Conservation (phyloP, 2,329 filamentous ascomycete species). For the Sclerotinia sclerotiorum region DNA sequence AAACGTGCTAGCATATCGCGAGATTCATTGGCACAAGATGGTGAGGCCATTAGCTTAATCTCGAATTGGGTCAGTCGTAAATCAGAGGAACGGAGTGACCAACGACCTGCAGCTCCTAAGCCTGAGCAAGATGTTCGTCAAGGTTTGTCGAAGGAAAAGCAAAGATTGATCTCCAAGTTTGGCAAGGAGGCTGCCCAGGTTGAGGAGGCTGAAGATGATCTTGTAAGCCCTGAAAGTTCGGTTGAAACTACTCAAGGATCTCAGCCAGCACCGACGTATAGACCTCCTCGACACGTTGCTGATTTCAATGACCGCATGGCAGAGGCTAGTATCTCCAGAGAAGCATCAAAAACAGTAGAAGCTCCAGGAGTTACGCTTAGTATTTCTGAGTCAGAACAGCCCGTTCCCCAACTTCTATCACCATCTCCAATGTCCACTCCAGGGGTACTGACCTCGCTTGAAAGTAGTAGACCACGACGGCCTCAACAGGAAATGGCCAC, state of each 20-base stretch:
- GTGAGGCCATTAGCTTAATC: conserved; percentile 44
- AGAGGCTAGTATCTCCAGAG: conserved; percentile 28
- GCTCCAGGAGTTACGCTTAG: neutral
- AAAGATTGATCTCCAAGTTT: conserved; percentile 33
- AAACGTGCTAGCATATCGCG: conserved; percentile 27
- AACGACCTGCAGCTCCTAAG: conserved; percentile 13
- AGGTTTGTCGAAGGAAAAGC: conserved; percentile 36
- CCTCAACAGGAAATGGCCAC: conserved; percentile 37
- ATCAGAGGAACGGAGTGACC: conserved; percentile 36
- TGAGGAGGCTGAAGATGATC: conserved; percentile 23
- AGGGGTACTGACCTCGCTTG: conserved; percentile 33
- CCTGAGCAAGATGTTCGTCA: conserved; percentile 5
- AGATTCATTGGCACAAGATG: conserved; percentile 33
- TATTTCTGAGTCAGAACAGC: conserved; percentile 25
- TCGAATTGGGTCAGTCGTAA: conserved; percentile 48
- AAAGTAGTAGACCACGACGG: conserved; percentile 29
- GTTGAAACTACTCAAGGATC: conserved; percentile 28
- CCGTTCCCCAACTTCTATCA: conserved; percentile 34
- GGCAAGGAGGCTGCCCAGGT: conserved; percentile 28
- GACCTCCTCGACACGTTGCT: conserved; percentile 31
- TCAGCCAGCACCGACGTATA: conserved; percentile 22
- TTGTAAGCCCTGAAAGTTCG: conserved; percentile 30
- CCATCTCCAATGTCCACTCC: conserved; percentile 32
- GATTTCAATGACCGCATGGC: conserved; percentile 39
- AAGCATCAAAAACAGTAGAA: conserved; percentile 12